Evolutionary conservation across 176 grass and related monocot species (phyloP).

Genomic region (Oryza meyeriana): DNA sequence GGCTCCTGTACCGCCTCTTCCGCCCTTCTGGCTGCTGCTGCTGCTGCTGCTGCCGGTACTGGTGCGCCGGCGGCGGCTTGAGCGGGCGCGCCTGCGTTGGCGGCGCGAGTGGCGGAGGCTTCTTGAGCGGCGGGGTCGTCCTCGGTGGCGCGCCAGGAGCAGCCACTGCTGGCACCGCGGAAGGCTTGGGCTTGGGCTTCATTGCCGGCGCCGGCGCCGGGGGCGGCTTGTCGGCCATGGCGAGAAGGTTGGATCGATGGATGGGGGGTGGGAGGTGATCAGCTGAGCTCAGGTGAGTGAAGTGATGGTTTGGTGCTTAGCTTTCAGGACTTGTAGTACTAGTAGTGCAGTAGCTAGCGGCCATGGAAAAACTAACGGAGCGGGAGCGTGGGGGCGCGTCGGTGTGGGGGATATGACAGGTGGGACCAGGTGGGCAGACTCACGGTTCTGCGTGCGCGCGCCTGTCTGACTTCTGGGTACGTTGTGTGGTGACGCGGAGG

Average conservation of each 20-base stretch:
- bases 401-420: no score
- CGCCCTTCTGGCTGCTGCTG: background rate
- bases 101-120: slow-evolving; percentile 36
- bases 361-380: no score
- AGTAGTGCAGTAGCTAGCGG: no score
- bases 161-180: background rate
- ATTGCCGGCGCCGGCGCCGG: background rate
- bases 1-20: slow-evolving; percentile 1
- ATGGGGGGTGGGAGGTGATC: background rate
- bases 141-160: background rate
- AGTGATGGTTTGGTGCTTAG: slow-evolving; percentile 44
- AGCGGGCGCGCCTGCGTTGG: slow-evolving; percentile 44
- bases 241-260: background rate
- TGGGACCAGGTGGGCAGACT: background rate
- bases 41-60: slow-evolving; percentile 19
- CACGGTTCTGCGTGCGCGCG: background rate
- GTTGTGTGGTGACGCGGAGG: background rate
- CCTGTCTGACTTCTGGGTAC: no score
- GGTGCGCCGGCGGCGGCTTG: slow-evolving; percentile 49
- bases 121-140: slow-evolving; percentile 30
- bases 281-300: slow-evolving; percentile 22
- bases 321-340: background rate
- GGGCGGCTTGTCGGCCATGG: slow-evolving; percentile 49
- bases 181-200: slow-evolving; percentile 26
- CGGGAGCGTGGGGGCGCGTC: no score